phyloP scores from a whole-genome alignment of 169 alveolate genomes.

The Theileria equi region DNA sequence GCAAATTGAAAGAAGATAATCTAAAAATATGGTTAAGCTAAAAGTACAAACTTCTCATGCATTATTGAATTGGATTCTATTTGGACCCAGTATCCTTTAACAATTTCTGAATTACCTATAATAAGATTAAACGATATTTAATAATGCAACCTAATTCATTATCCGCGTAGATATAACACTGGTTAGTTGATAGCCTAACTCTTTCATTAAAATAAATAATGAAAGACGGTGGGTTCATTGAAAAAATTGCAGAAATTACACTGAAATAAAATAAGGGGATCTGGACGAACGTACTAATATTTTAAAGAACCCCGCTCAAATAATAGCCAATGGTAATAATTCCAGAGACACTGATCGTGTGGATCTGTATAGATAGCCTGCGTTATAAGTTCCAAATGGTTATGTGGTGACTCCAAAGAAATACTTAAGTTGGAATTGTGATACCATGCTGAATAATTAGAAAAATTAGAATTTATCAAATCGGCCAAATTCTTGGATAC shows the following conservation, averaged over 20 bases:
- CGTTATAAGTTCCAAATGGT: conserved; percentile 18
- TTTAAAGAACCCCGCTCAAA: conserved; percentile 29
- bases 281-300: conserved; percentile 11
- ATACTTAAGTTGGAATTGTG: conserved; percentile 27
- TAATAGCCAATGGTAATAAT: conserved; percentile 48
- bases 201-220: conserved; percentile 37
- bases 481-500: conserved; percentile 11
- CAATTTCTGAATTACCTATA: conserved; percentile 8
- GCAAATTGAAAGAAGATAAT: too few relatives aligned
- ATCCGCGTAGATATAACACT: conserved; percentile 1
- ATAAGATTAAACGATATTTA: background rate
- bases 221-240: background rate
- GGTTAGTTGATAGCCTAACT: conserved; percentile 16
- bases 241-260: background rate
- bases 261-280: too few relatives aligned
- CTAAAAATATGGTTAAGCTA: too few relatives aligned
- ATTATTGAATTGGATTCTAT: too few relatives aligned
- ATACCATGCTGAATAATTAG: conserved; percentile 62
- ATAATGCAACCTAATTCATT: background rate
- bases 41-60: too few relatives aligned
- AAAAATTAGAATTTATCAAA: conserved; percentile 44
- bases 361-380: conserved; percentile 66
- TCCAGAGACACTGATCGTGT: conserved; percentile 58
- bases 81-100: too few relatives aligned
- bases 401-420: conserved; percentile 1